These are phyloP conservation scores for Podospora pseudopauciseta DNA, from an alignment of 495 filamentous ascomycete species.

Conservation along the genomic window DNA sequence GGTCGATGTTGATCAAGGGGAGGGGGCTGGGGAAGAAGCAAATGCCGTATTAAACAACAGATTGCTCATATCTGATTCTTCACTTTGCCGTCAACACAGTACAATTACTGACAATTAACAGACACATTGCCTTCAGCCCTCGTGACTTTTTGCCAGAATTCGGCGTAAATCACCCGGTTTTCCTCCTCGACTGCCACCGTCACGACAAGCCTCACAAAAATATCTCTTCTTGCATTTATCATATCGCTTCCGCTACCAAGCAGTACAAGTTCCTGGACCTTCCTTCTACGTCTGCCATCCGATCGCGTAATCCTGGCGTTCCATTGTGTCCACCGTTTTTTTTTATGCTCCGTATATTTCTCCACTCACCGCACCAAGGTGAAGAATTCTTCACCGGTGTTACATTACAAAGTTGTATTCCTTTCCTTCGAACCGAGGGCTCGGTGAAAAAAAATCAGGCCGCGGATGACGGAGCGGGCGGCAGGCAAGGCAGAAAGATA, in stretches of 20 bases:
- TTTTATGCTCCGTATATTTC: not conserved
- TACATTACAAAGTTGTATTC: not conserved
- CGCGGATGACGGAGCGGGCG: not conserved
- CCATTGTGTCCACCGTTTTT: not conserved
- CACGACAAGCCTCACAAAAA: not conserved
- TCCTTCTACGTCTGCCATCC: not conserved
- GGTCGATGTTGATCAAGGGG: not conserved
- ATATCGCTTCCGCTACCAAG: not conserved
- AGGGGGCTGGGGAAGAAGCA: not conserved
- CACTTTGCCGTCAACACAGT: not conserved
- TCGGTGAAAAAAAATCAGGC: not conserved
- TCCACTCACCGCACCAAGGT: not conserved
- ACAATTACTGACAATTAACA: not conserved
- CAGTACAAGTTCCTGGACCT: not conserved
- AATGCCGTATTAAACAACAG: not conserved
- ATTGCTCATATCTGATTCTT: not conserved
- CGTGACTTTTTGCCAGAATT: not conserved
- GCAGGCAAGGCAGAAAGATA: not conserved
- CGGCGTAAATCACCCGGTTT: not conserved
- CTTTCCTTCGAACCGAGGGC: not conserved
- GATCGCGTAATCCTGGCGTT: slow-evolving; percentile 1
- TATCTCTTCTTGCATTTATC: not conserved
- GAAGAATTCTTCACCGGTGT: not conserved
- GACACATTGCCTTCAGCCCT: not conserved
- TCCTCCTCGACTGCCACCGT: not conserved